Percentiles rank a stretch among this genome's conserved stretches.
Conservation (phyloP, 2,329 filamentous ascomycete genomes). For the Ophiocordyceps sinensis region DNA sequence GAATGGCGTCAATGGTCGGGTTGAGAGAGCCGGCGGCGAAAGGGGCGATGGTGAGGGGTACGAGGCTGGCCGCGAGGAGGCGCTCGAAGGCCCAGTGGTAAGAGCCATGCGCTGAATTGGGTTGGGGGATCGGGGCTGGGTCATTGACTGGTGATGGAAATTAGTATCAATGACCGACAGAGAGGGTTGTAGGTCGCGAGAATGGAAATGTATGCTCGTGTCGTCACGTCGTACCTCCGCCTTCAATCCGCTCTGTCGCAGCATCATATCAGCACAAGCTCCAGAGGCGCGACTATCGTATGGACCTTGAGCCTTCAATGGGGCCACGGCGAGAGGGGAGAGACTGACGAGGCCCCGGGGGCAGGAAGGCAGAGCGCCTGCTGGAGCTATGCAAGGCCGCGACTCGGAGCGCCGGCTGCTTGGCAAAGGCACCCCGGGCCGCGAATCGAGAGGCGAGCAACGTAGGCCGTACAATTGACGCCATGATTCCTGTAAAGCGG, state of each 20-base stretch:
- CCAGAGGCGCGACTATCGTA: not conserved
- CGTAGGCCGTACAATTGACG: constrained; percentile 39
- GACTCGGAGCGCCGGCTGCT: constrained; percentile 32
- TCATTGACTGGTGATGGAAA: constrained; percentile 58
- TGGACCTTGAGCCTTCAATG: too few species aligned
- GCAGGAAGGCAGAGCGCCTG: constrained; percentile 64
- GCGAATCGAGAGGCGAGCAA: constrained; percentile 23
- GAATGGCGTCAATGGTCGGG: constrained; percentile 71
- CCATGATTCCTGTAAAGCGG: constrained; percentile 24
- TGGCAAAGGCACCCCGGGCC: constrained; percentile 16
- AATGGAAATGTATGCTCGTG: not conserved
- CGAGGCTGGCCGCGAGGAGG: constrained; percentile 60
- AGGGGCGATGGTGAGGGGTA: constrained; percentile 78
- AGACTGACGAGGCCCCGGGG: constrained; percentile 68
- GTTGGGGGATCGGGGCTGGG: constrained; percentile 56
- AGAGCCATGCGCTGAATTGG: constrained; percentile 70
- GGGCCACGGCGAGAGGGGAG: not conserved
- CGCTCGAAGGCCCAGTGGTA: constrained; percentile 99
- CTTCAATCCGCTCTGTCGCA: constrained; percentile 53
- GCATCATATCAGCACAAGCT: constrained; percentile 24
- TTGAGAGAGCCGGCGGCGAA: constrained; percentile 88
- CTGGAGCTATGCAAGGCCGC: constrained; percentile 80
- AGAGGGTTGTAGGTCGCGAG: not conserved
- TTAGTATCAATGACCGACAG: not conserved
- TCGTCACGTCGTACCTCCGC: constrained; percentile 45